These are phyloP conservation scores for Phytophthora pini DNA, from an alignment of 352 stramenopile species.

Conservation along the genomic window DNA sequence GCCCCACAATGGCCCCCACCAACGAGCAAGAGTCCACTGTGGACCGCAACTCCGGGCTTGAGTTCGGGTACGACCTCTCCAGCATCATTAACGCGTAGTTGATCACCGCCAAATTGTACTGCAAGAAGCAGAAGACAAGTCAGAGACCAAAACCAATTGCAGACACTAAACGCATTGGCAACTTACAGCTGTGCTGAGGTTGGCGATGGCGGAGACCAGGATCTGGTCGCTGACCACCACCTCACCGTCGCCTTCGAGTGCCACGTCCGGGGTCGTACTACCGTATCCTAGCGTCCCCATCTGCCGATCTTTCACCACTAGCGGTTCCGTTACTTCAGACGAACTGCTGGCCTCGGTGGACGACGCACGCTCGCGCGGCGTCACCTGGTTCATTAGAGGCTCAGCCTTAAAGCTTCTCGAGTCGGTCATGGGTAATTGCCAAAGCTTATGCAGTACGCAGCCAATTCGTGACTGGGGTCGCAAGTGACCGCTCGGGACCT, in stretches of 20 bases:
- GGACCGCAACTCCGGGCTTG: slow-evolving; percentile 61
- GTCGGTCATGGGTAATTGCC: slow-evolving; percentile 11
- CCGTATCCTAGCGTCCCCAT: slow-evolving; percentile 21
- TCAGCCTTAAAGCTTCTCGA: slow-evolving; percentile 16
- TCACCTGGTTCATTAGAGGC: slow-evolving; percentile 16
- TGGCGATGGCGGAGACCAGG: slow-evolving; percentile 78
- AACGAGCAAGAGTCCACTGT: slow-evolving; percentile 76
- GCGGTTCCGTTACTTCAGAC: slow-evolving; percentile 28
- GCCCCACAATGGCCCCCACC: slow-evolving; percentile 77
- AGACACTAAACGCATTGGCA: neutral
- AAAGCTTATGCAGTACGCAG: neutral
- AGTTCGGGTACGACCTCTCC: slow-evolving; percentile 55
- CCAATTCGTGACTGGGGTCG: slow-evolving; percentile 29
- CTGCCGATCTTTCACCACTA: slow-evolving; percentile 29
- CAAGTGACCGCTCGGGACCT: slow-evolving; percentile 16
- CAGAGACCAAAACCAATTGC: neutral
- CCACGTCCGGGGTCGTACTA: slow-evolving; percentile 20
- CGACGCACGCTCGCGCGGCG: slow-evolving; percentile 24
- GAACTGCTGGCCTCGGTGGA: slow-evolving; percentile 26
- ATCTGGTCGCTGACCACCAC: slow-evolving; percentile 48
- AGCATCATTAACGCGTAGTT: slow-evolving; percentile 75
- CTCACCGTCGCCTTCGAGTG: slow-evolving; percentile 4
- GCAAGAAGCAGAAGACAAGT: slow-evolving; percentile 1
- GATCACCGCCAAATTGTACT: slow-evolving; percentile 86
- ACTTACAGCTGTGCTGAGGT: slow-evolving; percentile 81